Evolutionary conservation across 345 rosid genomes (phyloP), one percentile per base, ranked within the genome.

Genomic region (Hibiscus trionum): DNA sequence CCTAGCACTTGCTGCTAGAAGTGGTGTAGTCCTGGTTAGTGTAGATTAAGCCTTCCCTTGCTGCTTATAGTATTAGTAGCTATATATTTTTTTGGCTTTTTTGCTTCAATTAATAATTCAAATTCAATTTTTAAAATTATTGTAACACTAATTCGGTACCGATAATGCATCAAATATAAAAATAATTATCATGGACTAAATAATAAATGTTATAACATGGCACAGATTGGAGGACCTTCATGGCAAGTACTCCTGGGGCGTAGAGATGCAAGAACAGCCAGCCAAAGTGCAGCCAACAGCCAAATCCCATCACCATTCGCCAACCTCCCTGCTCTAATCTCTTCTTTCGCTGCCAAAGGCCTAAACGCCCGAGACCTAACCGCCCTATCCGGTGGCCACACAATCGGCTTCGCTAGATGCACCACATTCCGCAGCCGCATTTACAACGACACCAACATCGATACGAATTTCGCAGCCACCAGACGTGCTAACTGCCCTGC

Each of bases 251-350:
- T 76, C 35, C 75, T 86, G 0, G 90, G 86, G 24, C 78, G 87
- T 37, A 77, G 87, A 57, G 87, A 86, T 65, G 66, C 89, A 59
- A 84, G 82, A 70, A 86, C 82, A 29, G 87, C 89, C 29, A 84
- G 81, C 77, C 78, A 70, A 37, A 81, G 69, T 4, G 73, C 60
- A 16, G 90, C 87, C 77, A 84, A 86, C 78, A 77, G 42, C 70
- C 82, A 79, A n/a, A 62, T 86, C 58, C 90, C 87, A 2, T 66
- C 80, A 2, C 84, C 87, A 0, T 55, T 33, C 60, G 4, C 84
- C n/a, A 29, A 44, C 78, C 82, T 86, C 9, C 7, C 83, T 2
- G 61, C 80, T 39, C 86, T 86, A 61, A 70, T 63, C 75, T 76
- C 82, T 55, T 62, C 55, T 55, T 86, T 82, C 33, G 1, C 80